Evolutionary conservation across 257 asterid species (phyloP).

Genomic region (Solanum okadae): DNA sequence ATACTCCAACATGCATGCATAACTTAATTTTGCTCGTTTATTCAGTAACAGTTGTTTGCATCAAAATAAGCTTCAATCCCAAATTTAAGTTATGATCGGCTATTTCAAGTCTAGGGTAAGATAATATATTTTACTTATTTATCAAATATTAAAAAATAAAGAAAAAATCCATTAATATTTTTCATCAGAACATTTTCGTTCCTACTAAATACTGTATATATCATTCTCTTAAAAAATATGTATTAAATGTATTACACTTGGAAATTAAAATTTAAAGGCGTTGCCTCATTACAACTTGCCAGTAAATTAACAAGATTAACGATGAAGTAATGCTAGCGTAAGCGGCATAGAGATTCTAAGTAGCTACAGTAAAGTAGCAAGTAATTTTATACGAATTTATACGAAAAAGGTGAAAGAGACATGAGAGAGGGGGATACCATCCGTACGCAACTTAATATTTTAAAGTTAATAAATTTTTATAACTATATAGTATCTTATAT

Average conservation of each 20-base stretch:
- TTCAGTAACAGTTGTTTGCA: background rate
- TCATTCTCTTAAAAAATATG: background rate
- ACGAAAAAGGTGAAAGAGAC: background rate
- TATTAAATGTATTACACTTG: background rate
- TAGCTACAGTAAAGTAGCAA: too few relatives aligned
- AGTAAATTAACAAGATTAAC: background rate
- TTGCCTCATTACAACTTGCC: background rate
- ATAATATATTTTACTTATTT: background rate
- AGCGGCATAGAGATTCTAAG: background rate
- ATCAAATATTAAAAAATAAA: too few relatives aligned
- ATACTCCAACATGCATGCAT: background rate
- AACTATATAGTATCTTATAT: background rate
- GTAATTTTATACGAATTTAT: background rate
- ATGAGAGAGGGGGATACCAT: background rate
- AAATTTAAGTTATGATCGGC: background rate
- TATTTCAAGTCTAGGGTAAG: background rate
- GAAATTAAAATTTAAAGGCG: too few relatives aligned
- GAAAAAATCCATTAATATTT: too few relatives aligned
- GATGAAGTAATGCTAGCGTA: background rate
- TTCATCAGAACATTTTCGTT: too few relatives aligned
- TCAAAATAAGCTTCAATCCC: background rate
- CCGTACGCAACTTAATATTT: background rate
- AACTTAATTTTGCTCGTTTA: background rate
- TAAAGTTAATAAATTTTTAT: background rate
- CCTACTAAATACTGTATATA: background rate